Evolutionary conservation across 768 basidiomycete genomes (phyloP).

Genomic region (Calvatia gigantea): DNA sequence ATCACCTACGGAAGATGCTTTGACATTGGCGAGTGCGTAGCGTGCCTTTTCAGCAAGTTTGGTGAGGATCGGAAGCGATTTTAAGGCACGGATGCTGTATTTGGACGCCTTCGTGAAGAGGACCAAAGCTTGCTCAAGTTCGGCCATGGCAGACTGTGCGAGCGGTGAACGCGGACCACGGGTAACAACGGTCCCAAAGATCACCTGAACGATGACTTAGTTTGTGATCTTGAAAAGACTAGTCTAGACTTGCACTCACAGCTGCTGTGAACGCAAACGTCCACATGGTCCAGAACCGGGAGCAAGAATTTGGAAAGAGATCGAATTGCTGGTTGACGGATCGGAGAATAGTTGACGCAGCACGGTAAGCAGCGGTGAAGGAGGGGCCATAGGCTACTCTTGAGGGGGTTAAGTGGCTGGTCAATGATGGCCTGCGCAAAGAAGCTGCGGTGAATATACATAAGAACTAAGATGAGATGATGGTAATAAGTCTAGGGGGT

Average conservation of each 20-base stretch:
- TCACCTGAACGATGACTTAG: slow-evolving; percentile 40
- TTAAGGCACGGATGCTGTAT: slow-evolving; percentile 59
- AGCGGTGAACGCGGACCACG: slow-evolving; percentile 67
- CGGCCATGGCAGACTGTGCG: slow-evolving; percentile 62
- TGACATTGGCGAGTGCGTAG: slow-evolving; percentile 43
- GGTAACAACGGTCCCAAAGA: slow-evolving; percentile 78
- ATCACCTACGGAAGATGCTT: slow-evolving; percentile 32
- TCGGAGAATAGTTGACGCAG: slow-evolving; percentile 54
- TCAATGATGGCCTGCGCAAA: slow-evolving; percentile 73
- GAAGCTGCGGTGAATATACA: slow-evolving; percentile 65
- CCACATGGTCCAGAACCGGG: slow-evolving; percentile 63
- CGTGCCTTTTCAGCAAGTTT: slow-evolving; percentile 66
- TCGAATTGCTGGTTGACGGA: slow-evolving; percentile 46
- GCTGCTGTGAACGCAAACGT: slow-evolving; percentile 56
- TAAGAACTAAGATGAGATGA: slow-evolving; percentile 36
- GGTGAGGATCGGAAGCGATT: slow-evolving; percentile 62
- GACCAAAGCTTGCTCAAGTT: slow-evolving; percentile 63
- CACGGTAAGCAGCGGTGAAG: slow-evolving; percentile 60
- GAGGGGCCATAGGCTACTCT: slow-evolving; percentile 62
- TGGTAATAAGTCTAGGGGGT: background rate
- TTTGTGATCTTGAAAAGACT: background rate
- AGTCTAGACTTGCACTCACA: slow-evolving; percentile 24
- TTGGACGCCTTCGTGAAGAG: slow-evolving; percentile 62
- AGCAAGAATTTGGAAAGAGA: slow-evolving; percentile 41
- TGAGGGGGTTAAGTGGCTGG: slow-evolving; percentile 61